Percentiles rank a stretch among this genome's conserved stretches.
These are phyloP conservation scores for Rosa hybrid DNA, from an alignment of 331 rosid species.

Conservation along the genomic window DNA sequence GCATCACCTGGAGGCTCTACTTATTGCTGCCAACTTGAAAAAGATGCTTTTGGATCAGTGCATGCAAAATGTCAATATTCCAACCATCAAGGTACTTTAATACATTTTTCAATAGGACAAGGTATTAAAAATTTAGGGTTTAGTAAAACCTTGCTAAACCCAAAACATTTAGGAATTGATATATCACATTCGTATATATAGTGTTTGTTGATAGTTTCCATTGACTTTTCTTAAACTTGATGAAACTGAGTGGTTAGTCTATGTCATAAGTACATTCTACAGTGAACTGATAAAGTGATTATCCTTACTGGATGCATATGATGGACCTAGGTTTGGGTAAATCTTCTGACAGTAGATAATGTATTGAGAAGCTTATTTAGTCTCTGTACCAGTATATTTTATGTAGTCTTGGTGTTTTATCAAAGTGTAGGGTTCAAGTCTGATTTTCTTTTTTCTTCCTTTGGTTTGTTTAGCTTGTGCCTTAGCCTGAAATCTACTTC, in stretches of 20 bases:
- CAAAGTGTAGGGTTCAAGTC: neutral
- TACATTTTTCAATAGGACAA: neutral
- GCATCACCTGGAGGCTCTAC: constrained; percentile 77
- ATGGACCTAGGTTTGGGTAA: neutral
- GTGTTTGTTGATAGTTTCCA: neutral
- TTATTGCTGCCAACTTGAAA: constrained; percentile 60
- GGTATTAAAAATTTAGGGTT: neutral
- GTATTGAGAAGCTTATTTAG: neutral
- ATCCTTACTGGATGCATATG: neutral
- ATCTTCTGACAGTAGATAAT: neutral
- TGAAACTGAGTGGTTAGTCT: neutral
- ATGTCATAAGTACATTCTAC: neutral
- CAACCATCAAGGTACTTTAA: constrained; percentile 52
- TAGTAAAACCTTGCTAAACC: neutral
- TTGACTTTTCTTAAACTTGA: neutral
- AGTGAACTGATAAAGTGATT: neutral
- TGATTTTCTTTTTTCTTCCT: neutral
- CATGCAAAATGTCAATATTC: constrained; percentile 47
- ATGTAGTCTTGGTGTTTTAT: neutral
- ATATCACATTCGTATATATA: neutral
- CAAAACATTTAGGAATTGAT: neutral
- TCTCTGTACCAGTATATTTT: neutral
- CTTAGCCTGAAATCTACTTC: neutral
- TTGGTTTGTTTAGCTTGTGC: neutral
- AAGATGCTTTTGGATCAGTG: constrained; percentile 56